Base-by-base conservation (phyloP, 257 asterid species). In the Ilex asprella region DNA sequence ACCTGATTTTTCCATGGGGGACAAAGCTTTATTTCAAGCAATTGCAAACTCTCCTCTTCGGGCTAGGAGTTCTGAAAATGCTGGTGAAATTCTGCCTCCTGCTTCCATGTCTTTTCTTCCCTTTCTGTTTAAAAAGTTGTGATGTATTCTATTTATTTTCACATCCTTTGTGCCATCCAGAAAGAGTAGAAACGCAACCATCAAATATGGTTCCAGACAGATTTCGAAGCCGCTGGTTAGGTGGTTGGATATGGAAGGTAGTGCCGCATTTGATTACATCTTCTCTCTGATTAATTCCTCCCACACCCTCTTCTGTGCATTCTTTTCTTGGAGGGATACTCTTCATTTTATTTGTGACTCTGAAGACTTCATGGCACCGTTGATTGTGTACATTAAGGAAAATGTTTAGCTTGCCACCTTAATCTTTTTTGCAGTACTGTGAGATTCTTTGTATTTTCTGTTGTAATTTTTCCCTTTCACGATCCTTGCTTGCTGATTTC, bases 201-300 rank as follows among this genome's bases (percentile, higher is more conserved):
- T 56, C 67, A 49, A 55, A 67, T 61, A 50, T 41, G 43, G 67
- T 69, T 74, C 68, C 73, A 66, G 85, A 74, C 39, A 60, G 76
- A 71, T 85, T 78, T 56, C 75, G 80, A 55, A 88, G 94, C 72
- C 87, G 86, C 32, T 88, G 96, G 94, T 67, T 79, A 71, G 95
- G 95, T 72, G 95, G 92, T 80, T 86, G 93, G 93, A 70, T 84
- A 58, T 64, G 66, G 77, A 78, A 81, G 51, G 96, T 84, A 73
- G 84, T 72, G 32, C 64, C 49, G 0, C 52, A 46, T 10, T 46
- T 46, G 6, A 14, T 3, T 46, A 46, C 52, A 46, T 46, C 52
- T 46, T 46, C 14, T 5, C 52, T 46, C 52, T 11, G 2, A 46
- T 5, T 46, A 46, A 46, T 46, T 12, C 13, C n/a, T 46, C 8